phyloP scores from a whole-genome alignment of 2,329 filamentous ascomycete genomes.

The Ascosphaera apis region DNA sequence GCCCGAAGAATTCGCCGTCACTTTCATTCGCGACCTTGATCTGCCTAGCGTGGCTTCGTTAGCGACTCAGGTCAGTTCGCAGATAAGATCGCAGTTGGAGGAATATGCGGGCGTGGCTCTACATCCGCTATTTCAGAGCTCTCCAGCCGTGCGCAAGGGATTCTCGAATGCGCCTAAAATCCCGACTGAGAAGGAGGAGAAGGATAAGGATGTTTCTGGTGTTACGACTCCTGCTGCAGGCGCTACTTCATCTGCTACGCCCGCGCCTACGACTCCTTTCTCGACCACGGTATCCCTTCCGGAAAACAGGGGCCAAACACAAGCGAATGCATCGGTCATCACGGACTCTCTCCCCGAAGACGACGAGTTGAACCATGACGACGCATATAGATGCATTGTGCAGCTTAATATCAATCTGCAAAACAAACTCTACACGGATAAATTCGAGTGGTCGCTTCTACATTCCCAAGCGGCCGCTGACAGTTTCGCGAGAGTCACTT shows the following conservation, averaged over 20 bases:
- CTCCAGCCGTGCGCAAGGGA: no score
- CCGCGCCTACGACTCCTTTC: conserved; percentile 6
- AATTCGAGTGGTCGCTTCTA: conserved; percentile 89
- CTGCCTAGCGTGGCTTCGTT: conserved; percentile 50
- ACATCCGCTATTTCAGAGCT: conserved; percentile 63
- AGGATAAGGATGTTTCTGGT: no score
- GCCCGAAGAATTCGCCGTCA: conserved; percentile 84
- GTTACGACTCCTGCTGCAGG: no score
- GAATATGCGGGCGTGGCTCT: conserved; percentile 89
- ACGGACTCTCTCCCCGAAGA: conserved; percentile 30
- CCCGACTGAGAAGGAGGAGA: no score
- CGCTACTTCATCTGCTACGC: conserved; percentile 15
- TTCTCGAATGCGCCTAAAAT: no score
- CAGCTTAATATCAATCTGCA: conserved; percentile 77
- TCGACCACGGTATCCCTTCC: conserved; percentile 3
- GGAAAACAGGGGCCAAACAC: conserved; percentile 5
- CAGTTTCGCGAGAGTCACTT: conserved; percentile 76
- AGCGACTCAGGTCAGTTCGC: conserved; percentile 64
- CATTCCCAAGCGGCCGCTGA: conserved; percentile 84
- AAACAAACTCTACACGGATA: conserved; percentile 83
- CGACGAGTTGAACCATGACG: conserved; percentile 67
- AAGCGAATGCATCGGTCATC: conserved; percentile 10
- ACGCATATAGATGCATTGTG: conserved; percentile 85
- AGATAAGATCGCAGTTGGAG: conserved; percentile 85
- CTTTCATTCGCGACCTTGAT: conserved; percentile 78